Percentiles rank a stretch among this genome's conserved stretches.
Conservation (phyloP, 2,329 filamentous ascomycete genomes). For the Neoascochyta sp. region DNA sequence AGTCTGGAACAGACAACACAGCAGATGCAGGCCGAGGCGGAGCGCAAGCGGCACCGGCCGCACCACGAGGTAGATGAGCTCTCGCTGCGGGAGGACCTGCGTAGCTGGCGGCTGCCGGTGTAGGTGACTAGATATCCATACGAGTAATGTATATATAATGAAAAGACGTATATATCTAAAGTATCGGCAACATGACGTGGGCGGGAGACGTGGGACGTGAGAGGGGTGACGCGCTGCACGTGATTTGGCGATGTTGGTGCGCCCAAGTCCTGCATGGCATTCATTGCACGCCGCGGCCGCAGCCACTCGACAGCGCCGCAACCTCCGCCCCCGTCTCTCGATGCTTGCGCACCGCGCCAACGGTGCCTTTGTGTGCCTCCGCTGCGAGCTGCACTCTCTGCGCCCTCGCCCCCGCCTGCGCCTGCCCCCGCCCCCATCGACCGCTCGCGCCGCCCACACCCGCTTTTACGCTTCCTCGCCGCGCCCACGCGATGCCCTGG, state of each 20-base stretch:
- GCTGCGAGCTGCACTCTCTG: constrained; percentile 35
- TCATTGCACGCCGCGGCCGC: too few relatives aligned
- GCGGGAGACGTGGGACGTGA: too few relatives aligned
- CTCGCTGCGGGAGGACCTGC: constrained; percentile 47
- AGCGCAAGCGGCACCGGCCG: constrained; percentile 33
- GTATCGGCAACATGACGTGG: too few relatives aligned
- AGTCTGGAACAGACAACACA: constrained; percentile 43
- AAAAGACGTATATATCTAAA: too few relatives aligned
- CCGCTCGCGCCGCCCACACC: constrained; percentile 15
- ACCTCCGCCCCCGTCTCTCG: constrained; percentile 13
- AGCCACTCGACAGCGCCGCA: constrained; percentile 5
- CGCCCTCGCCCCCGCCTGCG: constrained; percentile 16
- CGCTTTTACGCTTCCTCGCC: constrained; percentile 29
- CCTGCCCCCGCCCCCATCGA: too few relatives aligned
- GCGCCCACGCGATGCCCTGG: constrained; percentile 20
- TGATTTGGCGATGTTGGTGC: constrained; percentile 26
- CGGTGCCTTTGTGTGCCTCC: constrained; percentile 39
- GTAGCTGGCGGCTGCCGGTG: constrained; percentile 43
- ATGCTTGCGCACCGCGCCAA: constrained; percentile 38
- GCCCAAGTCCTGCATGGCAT: too few relatives aligned
- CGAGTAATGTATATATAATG: not conserved
- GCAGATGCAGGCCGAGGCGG: constrained; percentile 41
- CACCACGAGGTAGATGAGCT: constrained; percentile 48
- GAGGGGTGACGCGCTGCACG: constrained; percentile 30
- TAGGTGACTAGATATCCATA: constrained; percentile 3